Base-by-base conservation (phyloP, 1,139 yeast genomes). In the Ashbya aceris region DNA sequence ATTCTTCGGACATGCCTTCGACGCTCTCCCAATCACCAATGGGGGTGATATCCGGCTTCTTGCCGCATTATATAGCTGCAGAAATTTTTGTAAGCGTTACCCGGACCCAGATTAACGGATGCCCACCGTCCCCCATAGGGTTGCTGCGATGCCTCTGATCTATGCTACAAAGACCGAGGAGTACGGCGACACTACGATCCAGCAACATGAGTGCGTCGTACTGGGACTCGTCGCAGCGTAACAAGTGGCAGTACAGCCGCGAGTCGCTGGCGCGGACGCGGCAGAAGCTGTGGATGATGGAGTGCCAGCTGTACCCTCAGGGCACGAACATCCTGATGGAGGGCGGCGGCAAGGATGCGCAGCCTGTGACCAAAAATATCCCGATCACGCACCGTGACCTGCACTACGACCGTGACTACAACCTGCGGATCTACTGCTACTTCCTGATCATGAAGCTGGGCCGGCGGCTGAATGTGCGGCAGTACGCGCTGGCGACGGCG, bases 401-500 rank as follows among this genome's bases (percentile, higher is more conserved):
- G 30, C 69, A 67, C 40, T 77, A 76, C 53, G 86, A 80, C 56
- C 65, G 69, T 44, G 77, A 61, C 42, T 61, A 53, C 41, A 61
- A 77, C 56, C 71, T 79, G 73, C 63, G 87, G 44, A 81, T 83
- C 32, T 82, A 76, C 58, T 67, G 82, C 46, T 87, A 82, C 57
- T 76, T 77, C 44, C 65, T 85, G 49, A 70, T 85, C 34, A 78
- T 80, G 53, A 77, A 81, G 54, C 67, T 91, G 11, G 96, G 96
- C 0, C 68, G 94, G 49, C 70, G 93, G 42, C 65, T 91, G 40
- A 79, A 77, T 44, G 69, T 85, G 30, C 66, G 97, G 37, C 96
- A 89, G 58, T 71, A 87, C 33, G 93, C 93, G 0, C 60, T 89
- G 30, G 85, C 95, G 1, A 84, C 96, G 0, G 95, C 96, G 0